Conservation (phyloP, 352 stramenopile species). For the Globisporangium orthogonon region DNA sequence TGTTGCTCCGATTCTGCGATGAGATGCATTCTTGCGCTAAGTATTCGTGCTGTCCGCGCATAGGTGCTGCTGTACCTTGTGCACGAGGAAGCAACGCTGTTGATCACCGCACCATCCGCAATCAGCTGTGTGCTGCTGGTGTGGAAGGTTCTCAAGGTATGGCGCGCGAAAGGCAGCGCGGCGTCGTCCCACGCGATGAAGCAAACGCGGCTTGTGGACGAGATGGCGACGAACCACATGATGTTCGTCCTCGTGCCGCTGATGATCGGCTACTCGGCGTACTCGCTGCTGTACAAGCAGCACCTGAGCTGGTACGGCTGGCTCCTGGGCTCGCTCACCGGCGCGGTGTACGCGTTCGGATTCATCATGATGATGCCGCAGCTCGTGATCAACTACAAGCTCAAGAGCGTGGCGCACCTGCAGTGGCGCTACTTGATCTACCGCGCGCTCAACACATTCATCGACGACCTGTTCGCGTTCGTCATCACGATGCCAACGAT, state of each 20-base stretch:
- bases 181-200: slow-evolving; percentile 20
- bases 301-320: slow-evolving; percentile 83
- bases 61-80: slow-evolving; percentile 93
- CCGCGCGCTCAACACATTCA: slow-evolving; percentile 90
- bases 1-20: background rate
- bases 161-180: slow-evolving; percentile 22
- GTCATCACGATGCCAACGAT: slow-evolving; percentile 91
- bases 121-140: slow-evolving; percentile 76
- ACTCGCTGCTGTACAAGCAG: slow-evolving; percentile 79
- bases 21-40: background rate
- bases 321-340: slow-evolving; percentile 82
- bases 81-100: slow-evolving; percentile 91
- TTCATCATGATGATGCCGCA: slow-evolving; percentile 91
- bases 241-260: slow-evolving; percentile 69
- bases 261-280: slow-evolving; percentile 67
- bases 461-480: slow-evolving; percentile 90
- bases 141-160: slow-evolving; percentile 85
- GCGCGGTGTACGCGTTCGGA: slow-evolving; percentile 86
- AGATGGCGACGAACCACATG: slow-evolving; percentile 81
- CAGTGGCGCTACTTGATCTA: slow-evolving; percentile 95
- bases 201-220: slow-evolving; percentile 66
- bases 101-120: slow-evolving; percentile 81
- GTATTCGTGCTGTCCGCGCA: background rate
- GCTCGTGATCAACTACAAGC: slow-evolving; percentile 92
- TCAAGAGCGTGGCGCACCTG: slow-evolving; percentile 88